These are phyloP conservation scores for Rhodomyrtus psidioides DNA, from an alignment of 441 rosid genomes.

Conservation along the genomic window DNA sequence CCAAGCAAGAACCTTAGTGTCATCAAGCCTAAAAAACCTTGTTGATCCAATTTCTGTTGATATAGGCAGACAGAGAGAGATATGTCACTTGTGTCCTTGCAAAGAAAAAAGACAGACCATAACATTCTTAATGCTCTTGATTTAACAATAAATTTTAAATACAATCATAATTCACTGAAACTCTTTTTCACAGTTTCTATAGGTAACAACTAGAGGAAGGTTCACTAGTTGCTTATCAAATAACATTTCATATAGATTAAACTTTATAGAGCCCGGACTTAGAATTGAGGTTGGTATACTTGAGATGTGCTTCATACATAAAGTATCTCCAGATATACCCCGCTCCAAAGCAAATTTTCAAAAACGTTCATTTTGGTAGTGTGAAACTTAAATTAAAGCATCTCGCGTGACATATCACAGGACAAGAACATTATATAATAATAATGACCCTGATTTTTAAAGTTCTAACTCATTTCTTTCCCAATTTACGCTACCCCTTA, in stretches of 20 bases:
- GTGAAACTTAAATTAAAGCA: background rate
- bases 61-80: slow-evolving; percentile 1
- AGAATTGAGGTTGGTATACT: background rate
- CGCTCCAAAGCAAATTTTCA: background rate
- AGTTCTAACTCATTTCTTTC: background rate
- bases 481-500: background rate
- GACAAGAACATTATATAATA: background rate
- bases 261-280: background rate
- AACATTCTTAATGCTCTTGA: background rate
- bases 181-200: background rate
- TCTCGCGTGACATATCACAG: background rate
- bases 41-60: slow-evolving; percentile 64
- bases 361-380: background rate
- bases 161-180: background rate
- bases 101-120: background rate
- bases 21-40: slow-evolving; percentile 78
- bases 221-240: background rate
- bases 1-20: slow-evolving; percentile 77
- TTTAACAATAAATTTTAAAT: background rate
- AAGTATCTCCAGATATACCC: background rate
- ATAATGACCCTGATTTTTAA: background rate
- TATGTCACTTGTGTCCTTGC: background rate
- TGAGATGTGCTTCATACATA: background rate
- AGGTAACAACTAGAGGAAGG: background rate
- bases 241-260: background rate